A percentile compares a stretch with the other conserved stretches of the same genome.
Evolutionary conservation across 495 filamentous ascomycete genomes (phyloP).

Genomic region (Aspergillus olivimuriae): DNA sequence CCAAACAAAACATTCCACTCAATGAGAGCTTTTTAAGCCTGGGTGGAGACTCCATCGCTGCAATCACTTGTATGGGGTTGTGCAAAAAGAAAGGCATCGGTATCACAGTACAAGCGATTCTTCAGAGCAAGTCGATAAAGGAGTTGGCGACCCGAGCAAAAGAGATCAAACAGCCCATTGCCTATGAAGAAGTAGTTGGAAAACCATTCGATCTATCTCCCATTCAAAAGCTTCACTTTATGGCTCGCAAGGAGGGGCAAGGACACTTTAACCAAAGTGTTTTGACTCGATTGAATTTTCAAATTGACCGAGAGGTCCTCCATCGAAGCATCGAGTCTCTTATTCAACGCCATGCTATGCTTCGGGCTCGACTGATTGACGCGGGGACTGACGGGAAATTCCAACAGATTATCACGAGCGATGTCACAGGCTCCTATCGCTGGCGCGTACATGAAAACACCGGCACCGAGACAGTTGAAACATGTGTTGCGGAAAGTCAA

Average conservation of each 20-base stretch:
- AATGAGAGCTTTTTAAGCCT: slow-evolving; percentile 56
- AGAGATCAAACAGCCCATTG: slow-evolving; percentile 20
- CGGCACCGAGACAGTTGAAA: slow-evolving; percentile 22
- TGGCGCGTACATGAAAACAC: slow-evolving; percentile 20
- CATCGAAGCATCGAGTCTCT: slow-evolving; percentile 50
- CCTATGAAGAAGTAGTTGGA: slow-evolving; percentile 34
- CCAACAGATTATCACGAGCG: slow-evolving; percentile 31
- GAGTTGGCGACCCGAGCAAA: slow-evolving; percentile 34
- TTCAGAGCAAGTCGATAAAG: slow-evolving; percentile 41
- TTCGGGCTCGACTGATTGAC: slow-evolving; percentile 57
- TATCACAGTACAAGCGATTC: slow-evolving; percentile 48
- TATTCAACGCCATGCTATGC: slow-evolving; percentile 62
- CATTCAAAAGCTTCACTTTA: slow-evolving; percentile 66
- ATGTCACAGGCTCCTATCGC: slow-evolving; percentile 33
- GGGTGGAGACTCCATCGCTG: slow-evolving; percentile 65
- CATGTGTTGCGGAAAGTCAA: slow-evolving; percentile 32
- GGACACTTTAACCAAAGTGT: slow-evolving; percentile 74
- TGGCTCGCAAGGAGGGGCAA: slow-evolving; percentile 44
- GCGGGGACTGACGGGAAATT: slow-evolving; percentile 17
- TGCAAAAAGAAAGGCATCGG: slow-evolving; percentile 46
- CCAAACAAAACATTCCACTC: slow-evolving; percentile 36
- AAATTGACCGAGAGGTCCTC: slow-evolving; percentile 41
- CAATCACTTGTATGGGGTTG: slow-evolving; percentile 56
- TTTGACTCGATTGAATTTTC: slow-evolving; percentile 49
- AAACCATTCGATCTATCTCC: slow-evolving; percentile 60